Base-by-base conservation (phyloP, 805 yeast species). In the Yamadazyma nakazawae region DNA sequence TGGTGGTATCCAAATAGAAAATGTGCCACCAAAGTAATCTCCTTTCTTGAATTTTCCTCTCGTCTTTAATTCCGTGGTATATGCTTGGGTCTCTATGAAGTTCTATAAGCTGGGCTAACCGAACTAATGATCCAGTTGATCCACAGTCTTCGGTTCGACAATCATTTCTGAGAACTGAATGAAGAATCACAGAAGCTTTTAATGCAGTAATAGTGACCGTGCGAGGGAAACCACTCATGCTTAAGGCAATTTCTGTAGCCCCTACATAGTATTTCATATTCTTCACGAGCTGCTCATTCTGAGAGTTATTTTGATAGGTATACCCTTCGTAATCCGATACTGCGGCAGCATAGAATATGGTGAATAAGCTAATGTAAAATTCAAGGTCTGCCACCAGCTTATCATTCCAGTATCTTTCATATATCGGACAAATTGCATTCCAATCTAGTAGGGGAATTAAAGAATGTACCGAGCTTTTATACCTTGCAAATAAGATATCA, bases 21-120 rank as follows among this genome's bases (percentile, higher is more conserved):
- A 52, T 47, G 34, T 44, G 47, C 55, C 53, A 52, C 53, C 55
- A 50, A 19, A 52, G 47, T 18, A 52, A 24, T 28, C 55, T 34
- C 40, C 49, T 14, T 7, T n/a, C n/a, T 37, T 47, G 51, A 6
- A 44, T 25, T 13, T 46, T 47, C 3, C 26, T 25, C 14, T 36
- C 45, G 18, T 49, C 44, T 11, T 18, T 21, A 13, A 49, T 35
- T 2, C 42, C 31, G 34, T 51, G 53, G 30, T 41, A 49, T 3
- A 19, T 38, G 13, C 42, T 13, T 9, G 54, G 53, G 35, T 51
- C 54, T n/a, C 54, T 37, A 37, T 51, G 32, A 16, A 51, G 47
- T 26, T 51, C 54, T 9, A 43, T 26, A 18, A 51, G 16, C 35
- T 51, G 54, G 8, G 51, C 48, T n/a, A 46, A 41, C 18, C 53